Conservation (phyloP, 768 basidiomycete genomes). For the Pilatotrama ljubarskyi region DNA sequence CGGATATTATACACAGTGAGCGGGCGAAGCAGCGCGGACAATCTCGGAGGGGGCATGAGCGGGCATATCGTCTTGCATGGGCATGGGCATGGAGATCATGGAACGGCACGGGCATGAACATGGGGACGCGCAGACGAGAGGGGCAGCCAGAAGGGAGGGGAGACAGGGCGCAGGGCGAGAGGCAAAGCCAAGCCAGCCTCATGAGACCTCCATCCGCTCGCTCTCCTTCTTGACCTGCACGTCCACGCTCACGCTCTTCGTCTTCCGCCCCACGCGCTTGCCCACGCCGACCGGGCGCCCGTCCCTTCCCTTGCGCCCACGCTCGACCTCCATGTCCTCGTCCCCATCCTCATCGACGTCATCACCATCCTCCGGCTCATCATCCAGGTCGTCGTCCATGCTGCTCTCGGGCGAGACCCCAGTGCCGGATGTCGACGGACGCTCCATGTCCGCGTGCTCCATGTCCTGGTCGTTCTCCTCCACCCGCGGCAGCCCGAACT, state of each 20-base stretch:
- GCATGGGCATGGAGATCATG: background rate
- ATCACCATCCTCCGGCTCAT: slow-evolving; percentile 19
- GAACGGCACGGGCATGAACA: background rate
- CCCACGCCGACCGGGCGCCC: slow-evolving; percentile 25
- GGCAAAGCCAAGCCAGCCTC: background rate
- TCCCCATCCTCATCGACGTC: slow-evolving; percentile 23
- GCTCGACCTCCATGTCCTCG: slow-evolving; percentile 23
- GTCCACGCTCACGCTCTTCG: slow-evolving; percentile 21
- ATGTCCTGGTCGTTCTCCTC: slow-evolving; percentile 34
- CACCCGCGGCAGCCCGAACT: slow-evolving; percentile 33
- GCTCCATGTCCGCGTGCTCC: slow-evolving; percentile 18
- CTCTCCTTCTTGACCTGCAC: slow-evolving; percentile 31
- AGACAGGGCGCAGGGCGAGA: background rate
- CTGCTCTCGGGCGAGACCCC: slow-evolving; percentile 20
- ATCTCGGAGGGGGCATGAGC: background rate
- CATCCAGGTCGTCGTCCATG: slow-evolving; percentile 16
- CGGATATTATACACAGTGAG: slow-evolving; percentile 13
- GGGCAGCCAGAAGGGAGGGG: background rate
- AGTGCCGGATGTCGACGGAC: slow-evolving; percentile 19
- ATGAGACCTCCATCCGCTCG: slow-evolving; percentile 30
- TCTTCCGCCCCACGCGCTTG: slow-evolving; percentile 24
- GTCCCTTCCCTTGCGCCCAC: slow-evolving; percentile 29
- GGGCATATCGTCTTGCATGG: slow-evolving; percentile 8
- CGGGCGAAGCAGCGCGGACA: background rate
- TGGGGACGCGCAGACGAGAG: background rate